Percentiles rank a stretch among this genome's conserved stretches.
Evolutionary conservation across 1,284 basidiomycete species (phyloP).

Genomic region (Ustilago trichophora): DNA sequence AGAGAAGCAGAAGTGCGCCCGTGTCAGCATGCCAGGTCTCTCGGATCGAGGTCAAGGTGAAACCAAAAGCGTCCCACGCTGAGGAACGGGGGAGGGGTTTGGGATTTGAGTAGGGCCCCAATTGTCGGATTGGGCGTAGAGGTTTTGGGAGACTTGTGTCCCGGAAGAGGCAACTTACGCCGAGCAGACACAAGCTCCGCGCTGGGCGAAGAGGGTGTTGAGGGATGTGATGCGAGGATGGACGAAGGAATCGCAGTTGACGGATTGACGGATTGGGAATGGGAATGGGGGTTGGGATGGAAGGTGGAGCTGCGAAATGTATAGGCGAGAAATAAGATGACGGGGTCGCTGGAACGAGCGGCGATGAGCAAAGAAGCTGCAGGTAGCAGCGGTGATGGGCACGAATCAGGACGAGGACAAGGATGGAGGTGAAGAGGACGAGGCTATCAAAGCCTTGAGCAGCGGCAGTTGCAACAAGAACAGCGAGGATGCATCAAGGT

Average conservation of each 20-base stretch:
- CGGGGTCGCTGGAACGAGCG: conserved; percentile 2
- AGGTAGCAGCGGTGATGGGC: not conserved
- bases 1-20: conserved; percentile 10
- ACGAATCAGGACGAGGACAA: conserved; percentile 15
- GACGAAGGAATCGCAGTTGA: not conserved
- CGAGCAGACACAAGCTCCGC: conserved; percentile 19
- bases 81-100: not conserved
- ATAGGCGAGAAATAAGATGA: not conserved
- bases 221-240: too few relatives aligned
- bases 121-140: conserved; percentile 1
- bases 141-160: not conserved
- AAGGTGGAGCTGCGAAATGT: not conserved
- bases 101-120: not conserved
- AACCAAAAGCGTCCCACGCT: conserved; percentile 16
- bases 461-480: conserved; percentile 4
- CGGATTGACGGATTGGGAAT: conserved; percentile 26
- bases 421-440: not conserved
- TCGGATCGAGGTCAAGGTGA: conserved; percentile 25
- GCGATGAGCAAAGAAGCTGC: conserved; percentile 4
- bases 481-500: conserved; percentile 12
- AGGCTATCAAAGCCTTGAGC: conserved; percentile 1
- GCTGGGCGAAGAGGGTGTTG: too few relatives aligned
- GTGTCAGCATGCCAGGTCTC: conserved; percentile 37
- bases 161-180: conserved; percentile 34
- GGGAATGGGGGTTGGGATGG: not conserved